Conservation (phyloP, 352 stramenopile species). For the Plasmopara halstedii region DNA sequence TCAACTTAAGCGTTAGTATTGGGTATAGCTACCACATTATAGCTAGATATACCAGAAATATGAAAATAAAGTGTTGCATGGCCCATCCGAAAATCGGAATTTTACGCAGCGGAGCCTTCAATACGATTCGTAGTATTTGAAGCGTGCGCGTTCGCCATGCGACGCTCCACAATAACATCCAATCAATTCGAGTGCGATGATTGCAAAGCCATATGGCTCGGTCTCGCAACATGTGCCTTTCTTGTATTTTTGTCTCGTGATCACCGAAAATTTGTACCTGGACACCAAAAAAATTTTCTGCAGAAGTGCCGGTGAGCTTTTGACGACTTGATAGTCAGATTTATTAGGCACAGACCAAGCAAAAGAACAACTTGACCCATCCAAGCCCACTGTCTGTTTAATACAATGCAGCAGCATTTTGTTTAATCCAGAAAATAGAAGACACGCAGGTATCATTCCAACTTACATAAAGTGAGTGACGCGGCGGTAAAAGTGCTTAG, state of each 20-base stretch:
- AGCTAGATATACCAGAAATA: slow-evolving; percentile 47
- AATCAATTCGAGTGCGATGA: slow-evolving; percentile 79
- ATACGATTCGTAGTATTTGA: slow-evolving; percentile 55
- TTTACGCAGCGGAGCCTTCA: slow-evolving; percentile 66
- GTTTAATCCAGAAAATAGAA: too few relatives aligned
- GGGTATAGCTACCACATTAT: background rate
- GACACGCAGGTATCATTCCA: background rate
- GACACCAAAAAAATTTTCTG: slow-evolving; percentile 58
- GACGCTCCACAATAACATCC: slow-evolving; percentile 78
- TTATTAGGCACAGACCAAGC: slow-evolving; percentile 27
- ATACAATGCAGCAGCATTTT: slow-evolving; percentile 4
- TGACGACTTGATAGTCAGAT: slow-evolving; percentile 6
- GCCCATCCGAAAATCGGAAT: slow-evolving; percentile 78
- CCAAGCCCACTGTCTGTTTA: slow-evolving; percentile 65
- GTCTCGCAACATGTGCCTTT: slow-evolving; percentile 35
- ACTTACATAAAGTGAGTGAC: slow-evolving; percentile 49
- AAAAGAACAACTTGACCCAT: slow-evolving; percentile 64
- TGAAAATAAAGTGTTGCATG: slow-evolving; percentile 83
- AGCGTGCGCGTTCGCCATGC: slow-evolving; percentile 44
- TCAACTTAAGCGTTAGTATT: background rate
- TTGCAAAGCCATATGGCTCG: slow-evolving; percentile 70
- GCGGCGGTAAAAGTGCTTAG: slow-evolving; percentile 36
- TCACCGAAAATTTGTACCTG: slow-evolving; percentile 54
- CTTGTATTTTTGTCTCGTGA: slow-evolving; percentile 42
- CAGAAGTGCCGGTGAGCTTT: slow-evolving; percentile 14